phyloP scores from a whole-genome alignment of 2,329 filamentous ascomycete genomes.

The Penicillium sclerotigenum region DNA sequence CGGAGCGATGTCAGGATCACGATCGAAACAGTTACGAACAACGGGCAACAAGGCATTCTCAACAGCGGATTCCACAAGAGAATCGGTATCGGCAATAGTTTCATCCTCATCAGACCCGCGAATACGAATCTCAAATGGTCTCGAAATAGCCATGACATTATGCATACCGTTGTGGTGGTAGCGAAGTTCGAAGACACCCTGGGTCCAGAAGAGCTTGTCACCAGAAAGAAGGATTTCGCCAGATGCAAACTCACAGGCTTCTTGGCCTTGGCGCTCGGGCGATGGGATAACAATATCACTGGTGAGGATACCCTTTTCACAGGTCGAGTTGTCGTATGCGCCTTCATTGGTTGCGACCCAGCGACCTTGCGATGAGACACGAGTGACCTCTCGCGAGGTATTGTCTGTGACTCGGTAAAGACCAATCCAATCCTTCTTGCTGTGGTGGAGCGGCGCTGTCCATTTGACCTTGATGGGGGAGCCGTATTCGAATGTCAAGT shows the following conservation, averaged over 20 bases:
- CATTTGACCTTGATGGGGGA: slow-evolving; percentile 85
- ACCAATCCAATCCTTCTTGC: slow-evolving; percentile 90
- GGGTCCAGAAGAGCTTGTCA: slow-evolving; percentile 96
- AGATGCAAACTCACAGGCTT: slow-evolving; percentile 59
- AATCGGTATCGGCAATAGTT: slow-evolving; percentile 58
- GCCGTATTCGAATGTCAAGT: slow-evolving; percentile 81
- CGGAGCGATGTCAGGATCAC: slow-evolving; percentile 86
- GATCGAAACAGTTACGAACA: slow-evolving; percentile 87
- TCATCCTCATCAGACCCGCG: slow-evolving; percentile 74
- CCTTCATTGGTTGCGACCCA: slow-evolving; percentile 81
- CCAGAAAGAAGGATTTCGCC: slow-evolving; percentile 86
- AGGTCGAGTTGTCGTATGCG: slow-evolving; percentile 69
- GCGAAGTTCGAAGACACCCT: slow-evolving; percentile 92
- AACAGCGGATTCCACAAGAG: slow-evolving; percentile 64
- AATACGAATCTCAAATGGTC: slow-evolving; percentile 88
- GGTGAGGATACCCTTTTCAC: slow-evolving; percentile 72
- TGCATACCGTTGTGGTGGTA: slow-evolving; percentile 94
- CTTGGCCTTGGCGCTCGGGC: slow-evolving; percentile 43
- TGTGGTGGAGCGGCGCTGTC: slow-evolving; percentile 83
- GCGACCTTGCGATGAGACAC: slow-evolving; percentile 78
- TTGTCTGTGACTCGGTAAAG: slow-evolving; percentile 97
- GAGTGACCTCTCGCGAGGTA: slow-evolving; percentile 75
- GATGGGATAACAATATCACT: slow-evolving; percentile 60
- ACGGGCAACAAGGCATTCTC: slow-evolving; percentile 76
- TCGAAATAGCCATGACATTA: slow-evolving; percentile 88